These are phyloP conservation scores for Nemania serpens DNA, from an alignment of 2,329 filamentous ascomycete species.

Conservation along the genomic window DNA sequence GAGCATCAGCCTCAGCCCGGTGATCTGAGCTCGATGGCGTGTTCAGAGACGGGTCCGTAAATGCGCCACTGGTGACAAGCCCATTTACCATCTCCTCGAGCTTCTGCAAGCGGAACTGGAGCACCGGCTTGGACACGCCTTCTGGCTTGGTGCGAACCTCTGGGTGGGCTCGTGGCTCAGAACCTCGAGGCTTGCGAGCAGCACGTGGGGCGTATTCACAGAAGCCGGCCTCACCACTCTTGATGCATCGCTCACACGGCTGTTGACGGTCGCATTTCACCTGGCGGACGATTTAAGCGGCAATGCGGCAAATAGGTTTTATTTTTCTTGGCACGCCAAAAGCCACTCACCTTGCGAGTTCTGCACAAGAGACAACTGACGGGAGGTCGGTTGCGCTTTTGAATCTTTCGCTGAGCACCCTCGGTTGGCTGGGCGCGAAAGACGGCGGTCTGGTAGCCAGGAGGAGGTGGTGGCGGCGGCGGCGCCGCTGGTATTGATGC, in stretches of 20 bases:
- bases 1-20: constrained; percentile 36
- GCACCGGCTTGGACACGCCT: constrained; percentile 39
- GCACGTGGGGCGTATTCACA: constrained; percentile 46
- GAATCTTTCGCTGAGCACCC: constrained; percentile 44
- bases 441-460: constrained; percentile 42
- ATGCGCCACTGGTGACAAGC: constrained; percentile 34
- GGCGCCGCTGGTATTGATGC: constrained; percentile 26
- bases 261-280: constrained; percentile 48
- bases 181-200: constrained; percentile 39
- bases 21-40: constrained; percentile 39
- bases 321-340: neutral
- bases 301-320: constrained; percentile 2
- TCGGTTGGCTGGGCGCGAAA: constrained; percentile 45
- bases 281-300: constrained; percentile 25
- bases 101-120: constrained; percentile 44
- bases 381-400: constrained; percentile 45
- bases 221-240: constrained; percentile 44
- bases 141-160: constrained; percentile 38
- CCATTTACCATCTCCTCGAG: constrained; percentile 45
- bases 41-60: constrained; percentile 33
- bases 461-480: constrained; percentile 16
- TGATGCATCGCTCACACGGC: constrained; percentile 47
- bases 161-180: constrained; percentile 39
- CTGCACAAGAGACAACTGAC: constrained; percentile 44
- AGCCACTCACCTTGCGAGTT: constrained; percentile 41